These are phyloP conservation scores for Lepidium didymum DNA, from an alignment of 345 rosid species.

Conservation along the genomic window DNA sequence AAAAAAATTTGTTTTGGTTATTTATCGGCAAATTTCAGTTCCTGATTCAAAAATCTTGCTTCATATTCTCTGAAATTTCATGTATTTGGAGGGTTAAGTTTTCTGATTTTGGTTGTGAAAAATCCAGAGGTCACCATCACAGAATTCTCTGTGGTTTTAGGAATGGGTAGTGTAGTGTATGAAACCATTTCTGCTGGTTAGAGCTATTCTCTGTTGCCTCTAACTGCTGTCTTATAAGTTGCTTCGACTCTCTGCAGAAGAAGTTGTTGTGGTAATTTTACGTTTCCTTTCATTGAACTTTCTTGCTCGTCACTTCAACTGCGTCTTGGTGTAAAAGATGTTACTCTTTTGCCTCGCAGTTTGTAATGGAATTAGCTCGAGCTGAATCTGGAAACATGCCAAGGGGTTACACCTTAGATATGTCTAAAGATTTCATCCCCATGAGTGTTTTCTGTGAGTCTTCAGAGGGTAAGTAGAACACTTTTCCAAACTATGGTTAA, in stretches of 20 bases:
- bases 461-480: constrained; percentile 42
- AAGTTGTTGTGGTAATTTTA: neutral
- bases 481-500: neutral
- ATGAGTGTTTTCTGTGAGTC: constrained; percentile 64
- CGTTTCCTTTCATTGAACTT: neutral
- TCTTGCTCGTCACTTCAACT: constrained; percentile 3
- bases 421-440: constrained; percentile 65
- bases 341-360: constrained; percentile 1
- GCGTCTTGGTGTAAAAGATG: neutral
- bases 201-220: neutral
- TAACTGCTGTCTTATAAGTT: neutral
- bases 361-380: constrained; percentile 42
- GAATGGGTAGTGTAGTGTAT: neutral
- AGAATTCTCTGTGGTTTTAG: neutral
- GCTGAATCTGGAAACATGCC: constrained; percentile 60
- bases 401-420: constrained; percentile 60
- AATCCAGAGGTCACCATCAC: neutral
- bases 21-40: neutral
- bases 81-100: neutral
- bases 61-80: neutral
- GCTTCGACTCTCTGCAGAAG: neutral
- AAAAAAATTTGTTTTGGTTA: too few relatives aligned
- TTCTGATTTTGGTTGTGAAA: neutral
- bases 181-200: neutral
- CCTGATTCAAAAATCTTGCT: neutral